Base-by-base conservation (phyloP, 768 basidiomycete genomes). In the Pisolithus marmoratus region DNA sequence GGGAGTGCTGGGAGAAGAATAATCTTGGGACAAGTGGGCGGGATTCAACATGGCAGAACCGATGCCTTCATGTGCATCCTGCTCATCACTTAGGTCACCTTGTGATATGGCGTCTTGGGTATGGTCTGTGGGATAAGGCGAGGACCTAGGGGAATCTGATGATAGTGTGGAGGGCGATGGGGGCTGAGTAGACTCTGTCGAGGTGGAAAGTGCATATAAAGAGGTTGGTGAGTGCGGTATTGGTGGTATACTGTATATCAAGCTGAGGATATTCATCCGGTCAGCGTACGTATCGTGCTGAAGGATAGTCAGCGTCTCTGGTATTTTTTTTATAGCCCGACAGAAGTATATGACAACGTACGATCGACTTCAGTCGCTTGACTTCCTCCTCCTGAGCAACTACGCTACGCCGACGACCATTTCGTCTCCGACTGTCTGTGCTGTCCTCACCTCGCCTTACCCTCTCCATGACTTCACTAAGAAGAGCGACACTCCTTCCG, bases 261-360 rank as follows among this genome's bases (percentile, higher is more conserved):
- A 77, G 60, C 87, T 89, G 50, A 95, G 79, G 63, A 94, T 93
- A 62, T 89, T 87, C 87, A 95, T 92, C 48, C 93, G 82, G 68
- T 95, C 90, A 53, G 89, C 90, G 67, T 95, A 95, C 8, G 93
- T 94, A 68, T 95, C 93, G 64, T 94, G 93, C 92, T 94, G 66
- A 17, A 47, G 47, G 43, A 19, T 37, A 46, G 54, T 60, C 27
- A 69, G 64, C 26, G 51, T 48, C 38, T 41, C 34, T 41, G 42
- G 20, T 52, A 54, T 48, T 47, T 40, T 27, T n/a, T n/a, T n/a
- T n/a, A n/a, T 46, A 50, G 55, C 54, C 49, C 54, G 29, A 53
- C 46, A 27, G 37, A 38, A 44, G 36, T 34, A 34, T 34, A 65
- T 8, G 29, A 47, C 38, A n/a, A 77, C 91, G 73, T 70, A 92